Conservation (phyloP, 257 asterid genomes). For the Solanum rostratum region DNA sequence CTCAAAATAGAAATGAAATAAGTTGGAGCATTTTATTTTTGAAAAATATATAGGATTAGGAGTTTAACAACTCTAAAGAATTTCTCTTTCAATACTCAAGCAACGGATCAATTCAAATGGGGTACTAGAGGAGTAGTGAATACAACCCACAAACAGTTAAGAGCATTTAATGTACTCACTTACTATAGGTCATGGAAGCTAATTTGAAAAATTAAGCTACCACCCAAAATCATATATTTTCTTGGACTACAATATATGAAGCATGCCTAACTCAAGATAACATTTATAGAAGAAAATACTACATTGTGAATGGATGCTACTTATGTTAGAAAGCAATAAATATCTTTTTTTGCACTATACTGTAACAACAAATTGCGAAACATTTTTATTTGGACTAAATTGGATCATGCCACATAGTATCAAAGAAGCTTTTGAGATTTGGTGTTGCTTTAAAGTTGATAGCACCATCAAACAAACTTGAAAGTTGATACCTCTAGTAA, state of each 20-base stretch:
- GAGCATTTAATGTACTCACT: neutral
- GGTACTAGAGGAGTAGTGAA: too few species aligned
- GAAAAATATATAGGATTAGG: neutral
- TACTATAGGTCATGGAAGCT: neutral
- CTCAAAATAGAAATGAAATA: neutral
- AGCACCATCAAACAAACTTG: too few species aligned
- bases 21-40: neutral
- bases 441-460: too few species aligned
- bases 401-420: too few species aligned
- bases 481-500: too few species aligned
- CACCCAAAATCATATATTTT: too few species aligned
- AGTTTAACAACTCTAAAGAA: neutral
- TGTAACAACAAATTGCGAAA: neutral
- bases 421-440: too few species aligned
- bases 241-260: neutral
- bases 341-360: neutral
- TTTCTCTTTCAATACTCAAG: neutral
- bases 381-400: too few species aligned
- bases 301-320: neutral
- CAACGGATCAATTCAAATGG: too few species aligned
- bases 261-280: neutral
- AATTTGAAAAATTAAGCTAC: neutral
- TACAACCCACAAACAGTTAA: neutral
- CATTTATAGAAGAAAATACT: neutral
- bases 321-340: neutral